A percentile compares a stretch with the other conserved stretches of the same genome.
phyloP scores from a whole-genome alignment of 2,329 filamentous ascomycete species.

The Xylaria sp. region DNA sequence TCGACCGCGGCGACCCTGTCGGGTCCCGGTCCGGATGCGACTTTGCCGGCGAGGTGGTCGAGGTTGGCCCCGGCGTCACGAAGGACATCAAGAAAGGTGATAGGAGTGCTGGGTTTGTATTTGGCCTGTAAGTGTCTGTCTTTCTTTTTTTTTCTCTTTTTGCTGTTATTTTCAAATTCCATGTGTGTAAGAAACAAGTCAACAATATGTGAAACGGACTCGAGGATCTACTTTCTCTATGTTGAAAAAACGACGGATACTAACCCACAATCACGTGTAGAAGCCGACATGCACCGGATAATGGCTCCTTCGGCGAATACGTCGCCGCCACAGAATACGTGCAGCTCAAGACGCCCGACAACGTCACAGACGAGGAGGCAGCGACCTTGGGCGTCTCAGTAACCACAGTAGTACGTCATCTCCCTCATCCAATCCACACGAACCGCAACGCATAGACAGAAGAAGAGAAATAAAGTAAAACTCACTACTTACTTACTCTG shows the following conservation, averaged over 20 bases:
- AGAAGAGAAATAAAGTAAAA: background rate
- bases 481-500: background rate
- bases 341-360: constrained; percentile 58
- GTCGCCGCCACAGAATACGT: constrained; percentile 54
- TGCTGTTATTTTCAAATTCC: background rate
- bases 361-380: constrained; percentile 59
- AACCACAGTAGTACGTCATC: constrained; percentile 53
- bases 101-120: constrained; percentile 54
- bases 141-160: too few relatives aligned
- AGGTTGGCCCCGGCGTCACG: constrained; percentile 57
- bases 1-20: constrained; percentile 37
- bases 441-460: background rate
- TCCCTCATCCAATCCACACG: background rate
- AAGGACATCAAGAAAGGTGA: constrained; percentile 60
- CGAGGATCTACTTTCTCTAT: too few relatives aligned
- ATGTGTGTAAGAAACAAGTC: background rate
- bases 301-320: constrained; percentile 58
- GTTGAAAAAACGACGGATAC: too few relatives aligned
- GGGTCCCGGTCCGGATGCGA: constrained; percentile 55
- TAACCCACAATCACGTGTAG: constrained; percentile 35
- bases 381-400: constrained; percentile 56
- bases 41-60: constrained; percentile 59
- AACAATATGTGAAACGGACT: background rate
- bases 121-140: constrained; percentile 41
- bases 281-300: constrained; percentile 52